Conservation (phyloP, 2,329 filamentous ascomycete genomes). For the Colletotrichum plurivorum region DNA sequence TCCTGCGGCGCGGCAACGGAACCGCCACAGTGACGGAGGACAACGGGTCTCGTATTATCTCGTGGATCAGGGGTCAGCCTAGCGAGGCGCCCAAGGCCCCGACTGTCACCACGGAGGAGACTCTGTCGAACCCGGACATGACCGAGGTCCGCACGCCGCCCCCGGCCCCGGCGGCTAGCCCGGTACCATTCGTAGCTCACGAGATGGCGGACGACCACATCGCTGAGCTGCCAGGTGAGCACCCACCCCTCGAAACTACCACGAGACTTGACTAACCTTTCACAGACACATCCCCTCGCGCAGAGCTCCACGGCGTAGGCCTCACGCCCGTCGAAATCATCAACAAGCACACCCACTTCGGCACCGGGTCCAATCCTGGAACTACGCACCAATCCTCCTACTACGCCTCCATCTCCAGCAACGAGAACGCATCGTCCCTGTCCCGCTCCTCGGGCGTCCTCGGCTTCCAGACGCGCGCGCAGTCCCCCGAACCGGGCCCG, state of each 20-base stretch:
- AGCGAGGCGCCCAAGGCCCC: slow-evolving; percentile 56
- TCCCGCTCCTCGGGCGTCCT: slow-evolving; percentile 38
- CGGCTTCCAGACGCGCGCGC: slow-evolving; percentile 28
- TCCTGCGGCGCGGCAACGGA: slow-evolving; percentile 54
- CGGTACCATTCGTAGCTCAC: slow-evolving; percentile 37
- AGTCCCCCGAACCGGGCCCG: slow-evolving; percentile 34
- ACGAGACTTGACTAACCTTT: not conserved
- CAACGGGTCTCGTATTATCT: slow-evolving; percentile 61
- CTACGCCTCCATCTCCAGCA: slow-evolving; percentile 41
- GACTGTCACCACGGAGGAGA: slow-evolving; percentile 62
- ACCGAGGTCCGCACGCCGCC: slow-evolving; percentile 49
- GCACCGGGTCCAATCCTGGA: slow-evolving; percentile 42
- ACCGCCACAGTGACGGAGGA: slow-evolving; percentile 61
- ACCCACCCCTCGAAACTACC: fast-evolving
- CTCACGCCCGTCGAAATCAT: slow-evolving; percentile 57
- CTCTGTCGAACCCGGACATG: slow-evolving; percentile 55
- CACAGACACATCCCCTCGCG: slow-evolving; percentile 58
- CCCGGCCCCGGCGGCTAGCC: slow-evolving; percentile 36
- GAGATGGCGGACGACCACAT: slow-evolving; percentile 62
- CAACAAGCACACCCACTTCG: slow-evolving; percentile 51
- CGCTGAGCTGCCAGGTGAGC: slow-evolving; percentile 64
- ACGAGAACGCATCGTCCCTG: slow-evolving; percentile 39
- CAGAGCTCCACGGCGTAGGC: slow-evolving; percentile 62
- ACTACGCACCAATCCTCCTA: slow-evolving; percentile 50
- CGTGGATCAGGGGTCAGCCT: slow-evolving; percentile 66